Base-by-base conservation (phyloP, 2,329 filamentous ascomycete species). In the Botrytis cinerea region DNA sequence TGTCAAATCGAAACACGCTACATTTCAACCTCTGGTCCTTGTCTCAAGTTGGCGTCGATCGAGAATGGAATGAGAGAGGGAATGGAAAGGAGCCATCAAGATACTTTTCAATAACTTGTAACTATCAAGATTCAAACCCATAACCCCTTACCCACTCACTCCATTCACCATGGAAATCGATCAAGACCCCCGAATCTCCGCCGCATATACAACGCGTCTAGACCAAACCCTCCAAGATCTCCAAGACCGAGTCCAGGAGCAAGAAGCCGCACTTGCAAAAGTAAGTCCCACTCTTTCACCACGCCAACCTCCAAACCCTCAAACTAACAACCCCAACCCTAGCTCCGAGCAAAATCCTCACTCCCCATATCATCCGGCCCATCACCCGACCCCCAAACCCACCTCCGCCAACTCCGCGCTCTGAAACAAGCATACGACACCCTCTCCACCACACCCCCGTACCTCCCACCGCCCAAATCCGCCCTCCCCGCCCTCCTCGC, bases 401-500 rank as follows among this genome's bases (percentile, higher is more conserved):
- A 84, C 54, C 77, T 84, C 4, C 78, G 78, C n/a, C 83, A 90
- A 82, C 81, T 87, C 45, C 83, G 82, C 71, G 80, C 84, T 54
- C 84, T 94, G 79, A 90, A 88, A 77, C 83, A 85, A 68, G 92
- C 92, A 4, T 93, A 94, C 78, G 86, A 89, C 70, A 86, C 87
- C 25, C 83, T 94, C 64, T 86, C 89, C 20, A 83, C 87, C 61
- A 85, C 87, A 22, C 86, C 90, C 70, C 90, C 91, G 14, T 89
- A 89, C 77, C 83, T 95, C 35, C 93, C 93, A 4, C 85, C 86
- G 38, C 84, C 88, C 16, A 88, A 87, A 68, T 95, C 93, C 32
- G 85, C 91, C 9, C 82, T 96, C 10, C 92, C 93, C 5, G 89
- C 90, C 10, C 84, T 97, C 7, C 81, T 96, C 59, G 92, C 93